Evolutionary conservation across 306 rosid genomes (phyloP), one percentile per base, ranked within the genome.

Genomic region (Medicago ruthenica): DNA sequence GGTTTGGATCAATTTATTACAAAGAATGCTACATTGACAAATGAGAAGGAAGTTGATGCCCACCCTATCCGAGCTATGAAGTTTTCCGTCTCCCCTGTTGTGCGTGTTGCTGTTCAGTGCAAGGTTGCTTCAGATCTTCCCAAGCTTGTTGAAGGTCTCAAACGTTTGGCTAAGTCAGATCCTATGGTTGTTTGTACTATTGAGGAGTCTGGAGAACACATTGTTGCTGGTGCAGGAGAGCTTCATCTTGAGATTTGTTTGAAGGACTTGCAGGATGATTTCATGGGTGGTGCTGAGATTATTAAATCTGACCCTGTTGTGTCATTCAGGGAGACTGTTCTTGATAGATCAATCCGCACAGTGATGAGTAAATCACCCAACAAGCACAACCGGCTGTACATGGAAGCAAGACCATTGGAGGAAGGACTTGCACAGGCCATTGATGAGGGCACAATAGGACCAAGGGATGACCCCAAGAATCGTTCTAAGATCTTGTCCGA

Each of bases 351-450:
- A 0, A 17, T 78, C 82, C 94, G 94, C 31, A 88, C 89, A 0
- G 98, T 94, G 82, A 94, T 94, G 98, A 94, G 98, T 83, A 94
- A 94, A 73, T 94, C 98, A 2, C 97, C 97, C 17, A 91, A 94
- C 90, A 94, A 91, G 83, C 98, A 94, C 70, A 94, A 94, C 81
- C 84, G 97, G 21, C 81, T 94, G 17, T 94, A 94, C 89, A 94
- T 94, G 98, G 98, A 94, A 74, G 90, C 83, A 6, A 72, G 89
- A 3, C 85, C 81, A 7, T 0, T 79, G 87, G 96, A 92, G 81
- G 96, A 92, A 0, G 97, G 97, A 15, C 89, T 92, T 37, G 85
- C 93, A 0, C 93, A 92, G 79, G 97, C 96, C 13, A 92, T 92
- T 80, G 97, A 92, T 50, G 96, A 89, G 0, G 97, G 97, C 2